Base-by-base conservation (phyloP, 2,329 filamentous ascomycete genomes). In the Colletotrichum orbiculare region DNA sequence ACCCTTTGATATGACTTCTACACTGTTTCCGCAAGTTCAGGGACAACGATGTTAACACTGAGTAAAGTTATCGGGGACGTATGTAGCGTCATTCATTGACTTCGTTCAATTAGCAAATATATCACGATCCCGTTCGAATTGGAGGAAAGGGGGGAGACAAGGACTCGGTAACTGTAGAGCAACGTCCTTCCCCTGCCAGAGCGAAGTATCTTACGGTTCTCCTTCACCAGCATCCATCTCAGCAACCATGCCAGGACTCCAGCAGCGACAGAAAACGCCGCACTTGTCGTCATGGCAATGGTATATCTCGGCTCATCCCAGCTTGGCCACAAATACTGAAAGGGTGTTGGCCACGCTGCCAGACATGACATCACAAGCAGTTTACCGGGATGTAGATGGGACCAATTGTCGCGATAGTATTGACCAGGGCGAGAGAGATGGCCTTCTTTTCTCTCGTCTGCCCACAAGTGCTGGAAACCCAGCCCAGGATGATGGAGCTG, bases 381-480 rank as follows among this genome's bases (percentile, higher is more conserved):
- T 35, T 54, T 38, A 64, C 60, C 13, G 67, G 61, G 15, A 61
- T 69, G 33, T 60, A 69, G 38, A 69, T 67, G 5, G 60, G 56
- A 11, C 54, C 53, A 4, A 69, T 43, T 10, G 64, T 66, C n/a
- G 67, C 68, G 39, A 60, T 60, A n/a, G 60, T 54, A 58, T 70
- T 69, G 2, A 56, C 64, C 35, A 54, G 25, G 8, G 75, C 74
- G 1, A 82, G 70, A 12, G 75, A 74, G 15, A 77, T 74, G 0
- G 80, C 79, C 60, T 81, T 81, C 70, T 81, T 81, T 69, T 82
- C 79, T 2, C 75, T 75, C 0, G 78, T 82, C 38, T 81, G 79
- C 0, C 77, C 78, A 7, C 79, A 76, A 0, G 78, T 80, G 1
- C 73, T 72, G 0, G 73, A 75, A 0, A 79, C 77, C 80, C 79